Conservation (phyloP, 768 basidiomycete species). For the Leucocoprinus sp. region DNA sequence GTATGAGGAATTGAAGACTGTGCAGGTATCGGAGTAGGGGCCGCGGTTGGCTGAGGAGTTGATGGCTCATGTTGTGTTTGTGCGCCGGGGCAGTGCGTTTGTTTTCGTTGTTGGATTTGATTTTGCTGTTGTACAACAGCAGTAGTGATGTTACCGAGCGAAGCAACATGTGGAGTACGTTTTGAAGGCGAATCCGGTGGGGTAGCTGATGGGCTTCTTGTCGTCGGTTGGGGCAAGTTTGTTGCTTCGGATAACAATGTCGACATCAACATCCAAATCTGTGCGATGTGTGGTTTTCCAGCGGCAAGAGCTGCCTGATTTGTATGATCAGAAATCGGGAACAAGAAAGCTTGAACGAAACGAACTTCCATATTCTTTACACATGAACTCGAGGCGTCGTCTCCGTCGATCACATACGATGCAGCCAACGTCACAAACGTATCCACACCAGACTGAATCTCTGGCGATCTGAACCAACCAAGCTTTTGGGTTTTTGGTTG, state of each 20-base stretch:
- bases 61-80: too few relatives aligned
- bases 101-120: neutral
- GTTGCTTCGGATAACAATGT: too few relatives aligned
- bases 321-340: neutral
- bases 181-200: constrained; percentile 18
- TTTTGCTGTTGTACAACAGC: neutral
- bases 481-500: constrained; percentile 47
- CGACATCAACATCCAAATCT: constrained; percentile 63
- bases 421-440: constrained; percentile 55
- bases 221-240: constrained; percentile 42
- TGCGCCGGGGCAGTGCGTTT: neutral
- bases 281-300: constrained; percentile 47
- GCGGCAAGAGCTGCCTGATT: constrained; percentile 50
- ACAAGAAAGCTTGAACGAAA: neutral
- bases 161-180: constrained; percentile 1
- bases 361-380: constrained; percentile 48
- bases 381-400: constrained; percentile 42
- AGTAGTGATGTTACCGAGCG: constrained; percentile 6
- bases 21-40: too few relatives aligned
- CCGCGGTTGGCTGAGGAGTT: too few relatives aligned
- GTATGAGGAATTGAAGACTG: too few relatives aligned
- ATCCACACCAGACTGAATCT: constrained; percentile 32
- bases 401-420: constrained; percentile 47
- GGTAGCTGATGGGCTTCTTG: constrained; percentile 20
- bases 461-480: constrained; percentile 38